phyloP scores from a whole-genome alignment of 352 stramenopile species.

The Saprolegnia parasitica region DNA sequence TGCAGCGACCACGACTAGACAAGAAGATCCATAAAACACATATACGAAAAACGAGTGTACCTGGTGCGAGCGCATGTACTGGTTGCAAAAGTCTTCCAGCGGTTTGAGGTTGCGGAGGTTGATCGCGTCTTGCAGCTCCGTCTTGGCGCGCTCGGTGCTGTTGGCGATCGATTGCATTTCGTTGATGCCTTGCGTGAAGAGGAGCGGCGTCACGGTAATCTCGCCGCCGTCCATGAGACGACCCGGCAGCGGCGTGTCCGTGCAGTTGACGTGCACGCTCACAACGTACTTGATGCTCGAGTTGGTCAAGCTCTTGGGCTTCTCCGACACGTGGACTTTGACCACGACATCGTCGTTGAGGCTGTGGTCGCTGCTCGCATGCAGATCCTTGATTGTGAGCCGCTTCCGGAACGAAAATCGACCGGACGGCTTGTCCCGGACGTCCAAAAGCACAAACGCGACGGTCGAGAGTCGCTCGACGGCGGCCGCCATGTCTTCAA shows the following conservation, averaged over 20 bases:
- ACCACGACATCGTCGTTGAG: slow-evolving; percentile 66
- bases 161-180: slow-evolving; percentile 94
- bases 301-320: slow-evolving; percentile 44
- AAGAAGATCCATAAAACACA: background rate
- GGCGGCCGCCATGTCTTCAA: slow-evolving; percentile 87
- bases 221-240: slow-evolving; percentile 60
- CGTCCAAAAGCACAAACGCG: slow-evolving; percentile 80
- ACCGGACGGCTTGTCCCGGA: slow-evolving; percentile 78
- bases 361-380: slow-evolving; percentile 44
- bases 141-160: slow-evolving; percentile 84
- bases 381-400: slow-evolving; percentile 50
- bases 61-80: slow-evolving; percentile 58
- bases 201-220: slow-evolving; percentile 72
- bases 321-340: slow-evolving; percentile 70
- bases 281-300: slow-evolving; percentile 79
- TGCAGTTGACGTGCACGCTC: slow-evolving; percentile 71
- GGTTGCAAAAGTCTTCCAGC: slow-evolving; percentile 77
- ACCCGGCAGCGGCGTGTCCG: slow-evolving; percentile 69
- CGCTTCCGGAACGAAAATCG: slow-evolving; percentile 74
- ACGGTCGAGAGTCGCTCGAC: slow-evolving; percentile 80
- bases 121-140: slow-evolving; percentile 85
- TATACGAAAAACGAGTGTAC: slow-evolving; percentile 1
- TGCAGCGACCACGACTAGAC: slow-evolving; percentile 8
- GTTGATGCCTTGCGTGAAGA: slow-evolving; percentile 93
- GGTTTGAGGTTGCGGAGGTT: slow-evolving; percentile 83